Evolutionary conservation across 495 filamentous ascomycete species (phyloP).

Genomic region (Hypoxylon intermedium): DNA sequence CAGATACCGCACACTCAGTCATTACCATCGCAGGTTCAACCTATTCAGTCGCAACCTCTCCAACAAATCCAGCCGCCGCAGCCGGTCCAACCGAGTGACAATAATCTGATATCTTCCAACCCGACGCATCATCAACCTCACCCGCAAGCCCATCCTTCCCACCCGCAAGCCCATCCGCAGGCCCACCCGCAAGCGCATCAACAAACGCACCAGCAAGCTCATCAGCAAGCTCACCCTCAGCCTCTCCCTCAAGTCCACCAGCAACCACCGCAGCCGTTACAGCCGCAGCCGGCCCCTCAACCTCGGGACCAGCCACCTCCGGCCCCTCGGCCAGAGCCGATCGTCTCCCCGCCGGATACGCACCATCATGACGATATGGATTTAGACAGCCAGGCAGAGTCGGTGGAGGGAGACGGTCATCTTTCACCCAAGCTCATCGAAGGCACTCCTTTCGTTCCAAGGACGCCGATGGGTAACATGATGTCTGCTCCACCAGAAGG

Average conservation of each 20-base stretch:
- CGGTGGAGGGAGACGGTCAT: slow-evolving; percentile 47
- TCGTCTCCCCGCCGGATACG: slow-evolving; percentile 41
- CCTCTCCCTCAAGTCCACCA: slow-evolving; percentile 53
- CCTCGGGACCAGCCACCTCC: slow-evolving; percentile 35
- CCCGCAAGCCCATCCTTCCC: slow-evolving; percentile 35
- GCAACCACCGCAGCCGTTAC: slow-evolving; percentile 38
- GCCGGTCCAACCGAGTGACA: slow-evolving; percentile 40
- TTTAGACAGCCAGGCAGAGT: slow-evolving; percentile 48
- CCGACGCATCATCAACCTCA: slow-evolving; percentile 40
- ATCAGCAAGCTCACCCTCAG: slow-evolving; percentile 49
- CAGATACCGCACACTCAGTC: slow-evolving; percentile 43
- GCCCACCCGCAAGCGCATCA: slow-evolving; percentile 50
- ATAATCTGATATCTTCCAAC: slow-evolving; percentile 39
- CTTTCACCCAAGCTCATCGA: slow-evolving; percentile 54
- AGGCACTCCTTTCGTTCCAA: slow-evolving; percentile 51
- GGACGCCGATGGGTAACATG: slow-evolving; percentile 52
- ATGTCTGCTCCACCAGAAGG: slow-evolving; percentile 64
- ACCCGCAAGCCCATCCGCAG: slow-evolving; percentile 47
- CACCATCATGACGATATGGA: slow-evolving; percentile 55
- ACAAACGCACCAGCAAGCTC: slow-evolving; percentile 42
- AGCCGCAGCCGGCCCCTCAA: slow-evolving; percentile 40
- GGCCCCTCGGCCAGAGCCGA: slow-evolving; percentile 48
- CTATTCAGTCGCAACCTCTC: slow-evolving; percentile 42
- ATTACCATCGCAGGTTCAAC: slow-evolving; percentile 43
- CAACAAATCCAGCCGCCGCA: slow-evolving; percentile 23